A percentile compares a stretch with the other conserved stretches of the same genome.
These are phyloP conservation scores for Breynia disticha DNA, from an alignment of 441 rosid species.

Conservation along the genomic window DNA sequence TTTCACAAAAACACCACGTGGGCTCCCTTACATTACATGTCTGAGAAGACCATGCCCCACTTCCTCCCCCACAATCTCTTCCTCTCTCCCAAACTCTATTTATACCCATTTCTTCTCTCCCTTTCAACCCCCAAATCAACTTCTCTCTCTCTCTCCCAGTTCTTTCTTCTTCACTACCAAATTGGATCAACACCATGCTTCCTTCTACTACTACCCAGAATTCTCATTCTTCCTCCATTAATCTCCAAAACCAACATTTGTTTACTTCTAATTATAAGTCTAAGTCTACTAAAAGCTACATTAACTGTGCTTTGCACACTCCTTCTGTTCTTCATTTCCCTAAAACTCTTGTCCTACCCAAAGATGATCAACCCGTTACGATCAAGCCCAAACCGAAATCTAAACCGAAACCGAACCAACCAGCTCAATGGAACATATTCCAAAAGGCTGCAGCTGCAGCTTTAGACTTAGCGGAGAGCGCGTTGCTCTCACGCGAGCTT, in stretches of 20 bases:
- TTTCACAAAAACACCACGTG: too few species aligned
- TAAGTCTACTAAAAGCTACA: conserved; percentile 10
- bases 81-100: conserved; percentile 15
- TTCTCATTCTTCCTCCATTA: too few species aligned
- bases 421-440: conserved; percentile 36
- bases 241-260: background rate
- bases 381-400: conserved; percentile 7
- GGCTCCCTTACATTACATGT: background rate
- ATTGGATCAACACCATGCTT: too few species aligned
- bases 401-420: background rate
- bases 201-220: too few species aligned
- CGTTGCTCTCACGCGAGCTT: conserved; percentile 38
- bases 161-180: too few species aligned
- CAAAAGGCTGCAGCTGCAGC: conserved; percentile 48
- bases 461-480: conserved; percentile 44
- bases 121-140: background rate
- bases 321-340: conserved; percentile 42
- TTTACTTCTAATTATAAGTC: conserved; percentile 11
- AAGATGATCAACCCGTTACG: conserved; percentile 10
- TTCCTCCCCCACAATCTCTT: too few species aligned
- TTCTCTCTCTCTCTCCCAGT: background rate
- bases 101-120: conserved; percentile 17
- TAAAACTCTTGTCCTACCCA: conserved; percentile 6
- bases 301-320: conserved; percentile 32
- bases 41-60: too few species aligned